Percentiles rank a stretch among this genome's conserved stretches.
phyloP scores from a whole-genome alignment of 768 basidiomycete genomes.

The Pulveroboletus sp. region DNA sequence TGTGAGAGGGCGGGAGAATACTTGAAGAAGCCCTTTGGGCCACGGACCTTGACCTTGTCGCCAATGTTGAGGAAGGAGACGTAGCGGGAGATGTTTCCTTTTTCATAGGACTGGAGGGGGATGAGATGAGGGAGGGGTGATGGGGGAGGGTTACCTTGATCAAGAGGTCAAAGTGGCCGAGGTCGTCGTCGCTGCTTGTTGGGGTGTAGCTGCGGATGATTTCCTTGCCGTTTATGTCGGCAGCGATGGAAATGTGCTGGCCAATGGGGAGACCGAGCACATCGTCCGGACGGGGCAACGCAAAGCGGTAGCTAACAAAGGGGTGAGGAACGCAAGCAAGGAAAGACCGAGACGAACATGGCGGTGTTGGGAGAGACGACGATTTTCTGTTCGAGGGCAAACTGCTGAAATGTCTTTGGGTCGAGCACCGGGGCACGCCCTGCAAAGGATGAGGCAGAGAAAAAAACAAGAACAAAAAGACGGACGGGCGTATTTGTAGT shows the following conservation, averaged over 20 bases:
- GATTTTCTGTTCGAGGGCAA: constrained; percentile 77
- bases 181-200: constrained; percentile 89
- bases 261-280: constrained; percentile 93
- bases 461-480: constrained; percentile 8
- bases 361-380: constrained; percentile 94
- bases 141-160: constrained; percentile 67
- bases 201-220: constrained; percentile 94
- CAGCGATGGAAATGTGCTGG: constrained; percentile 91
- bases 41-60: constrained; percentile 87
- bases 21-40: constrained; percentile 93
- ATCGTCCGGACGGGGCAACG: constrained; percentile 68
- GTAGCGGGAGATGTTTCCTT: constrained; percentile 93
- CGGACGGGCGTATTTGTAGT: constrained; percentile 49
- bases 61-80: constrained; percentile 81
- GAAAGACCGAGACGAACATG: constrained; percentile 51
- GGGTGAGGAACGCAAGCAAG: background rate
- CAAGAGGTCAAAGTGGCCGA: constrained; percentile 92
- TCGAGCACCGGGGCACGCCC: constrained; percentile 71
- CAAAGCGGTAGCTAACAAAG: constrained; percentile 80
- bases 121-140: background rate
- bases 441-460: constrained; percentile 25
- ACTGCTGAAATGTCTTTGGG: constrained; percentile 76
- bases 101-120: constrained; percentile 77
- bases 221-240: constrained; percentile 89
- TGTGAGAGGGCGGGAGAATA: constrained; percentile 72